Evolutionary conservation across 257 asterid genomes (phyloP), one percentile per base, ranked within the genome.

Genomic region (Capsicum rhomboideum): DNA sequence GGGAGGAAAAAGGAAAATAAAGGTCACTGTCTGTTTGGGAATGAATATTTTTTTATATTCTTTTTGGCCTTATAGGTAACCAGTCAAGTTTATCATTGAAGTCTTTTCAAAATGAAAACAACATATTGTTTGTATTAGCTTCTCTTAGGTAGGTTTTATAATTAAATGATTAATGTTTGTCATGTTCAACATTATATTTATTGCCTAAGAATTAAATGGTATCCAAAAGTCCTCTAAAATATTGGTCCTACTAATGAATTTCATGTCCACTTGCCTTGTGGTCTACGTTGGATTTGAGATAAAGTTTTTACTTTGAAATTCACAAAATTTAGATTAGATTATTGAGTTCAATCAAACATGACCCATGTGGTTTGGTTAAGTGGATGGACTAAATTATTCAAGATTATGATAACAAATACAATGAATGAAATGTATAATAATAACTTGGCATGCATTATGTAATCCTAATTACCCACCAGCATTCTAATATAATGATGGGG

Each of bases 321-420:
- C 8, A 9, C 23, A 80, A 80, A 80, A 6, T 23, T 34, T 21
- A 3, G 71, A 77, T 50, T 12, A 77, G 52, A 75, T 74, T 53
- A 75, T 64, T 85, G 71, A 82, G 80, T 77, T 40, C 50, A 83
- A 78, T 83, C 88, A 86, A 83, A 42, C 18, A 84, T 52, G 82
- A 77, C 80, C 89, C 89, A 87, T 87, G 87, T 84, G 87, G 78
- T 82, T 78, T 55, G 78, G 44, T 84, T 31, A 52, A 59, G 77
- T 37, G 71, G 83, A 26, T 44, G 67, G 12, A 63, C 21, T 49
- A 82, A 82, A 66, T 69, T 75, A 82, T 31, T 29, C 23, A 6
- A 78, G 82, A 31, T 72, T 69, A 50, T 75, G 46, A 59, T 16
- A 46, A 28, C 81, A 40, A 64, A 84, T 74, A 52, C 87, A 81